Percentiles rank a stretch among this genome's conserved stretches.
Conservation (phyloP, 208 protist genomes). For the Leishmania martiniquensis region DNA sequence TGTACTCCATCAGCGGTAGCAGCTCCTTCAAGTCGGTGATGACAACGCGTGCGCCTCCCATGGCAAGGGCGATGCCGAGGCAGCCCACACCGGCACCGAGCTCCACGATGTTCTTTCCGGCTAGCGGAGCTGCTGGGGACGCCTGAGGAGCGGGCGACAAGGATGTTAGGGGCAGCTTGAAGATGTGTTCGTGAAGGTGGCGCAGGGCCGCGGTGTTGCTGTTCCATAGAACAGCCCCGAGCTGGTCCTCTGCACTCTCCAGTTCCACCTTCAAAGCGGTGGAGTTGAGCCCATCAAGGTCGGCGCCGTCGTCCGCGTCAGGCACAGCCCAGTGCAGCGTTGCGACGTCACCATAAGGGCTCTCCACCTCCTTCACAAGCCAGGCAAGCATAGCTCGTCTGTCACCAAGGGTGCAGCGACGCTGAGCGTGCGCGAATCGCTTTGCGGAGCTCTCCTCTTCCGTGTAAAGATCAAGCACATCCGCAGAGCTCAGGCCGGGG, state of each 20-base stretch:
- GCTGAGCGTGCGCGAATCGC: not conserved
- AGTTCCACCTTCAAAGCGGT: conserved; percentile 47
- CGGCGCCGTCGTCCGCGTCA: conserved; percentile 13
- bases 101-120: conserved; percentile 48
- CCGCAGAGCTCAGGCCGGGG: not conserved
- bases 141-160: not conserved
- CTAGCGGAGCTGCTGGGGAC: conserved; percentile 8
- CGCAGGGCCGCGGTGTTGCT: conserved; percentile 76
- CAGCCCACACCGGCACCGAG: conserved; percentile 86
- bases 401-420: not conserved
- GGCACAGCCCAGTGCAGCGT: conserved; percentile 87
- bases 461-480: not conserved
- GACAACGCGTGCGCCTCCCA: conserved; percentile 66
- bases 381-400: conserved; percentile 61
- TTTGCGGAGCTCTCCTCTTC: not conserved
- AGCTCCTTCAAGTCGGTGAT: conserved; percentile 90
- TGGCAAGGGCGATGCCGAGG: conserved; percentile 89
- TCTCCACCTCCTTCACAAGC: conserved; percentile 68
- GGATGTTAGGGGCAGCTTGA: conserved; percentile 5
- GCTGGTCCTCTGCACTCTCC: conserved; percentile 82
- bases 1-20: conserved; percentile 81
- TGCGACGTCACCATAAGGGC: conserved; percentile 71
- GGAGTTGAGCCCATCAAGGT: conserved; percentile 15
- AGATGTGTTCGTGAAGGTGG: conserved; percentile 72
- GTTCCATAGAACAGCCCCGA: conserved; percentile 91